Base-by-base conservation (phyloP, 805 yeast species). In the Blastobotrys mokoenaii region DNA sequence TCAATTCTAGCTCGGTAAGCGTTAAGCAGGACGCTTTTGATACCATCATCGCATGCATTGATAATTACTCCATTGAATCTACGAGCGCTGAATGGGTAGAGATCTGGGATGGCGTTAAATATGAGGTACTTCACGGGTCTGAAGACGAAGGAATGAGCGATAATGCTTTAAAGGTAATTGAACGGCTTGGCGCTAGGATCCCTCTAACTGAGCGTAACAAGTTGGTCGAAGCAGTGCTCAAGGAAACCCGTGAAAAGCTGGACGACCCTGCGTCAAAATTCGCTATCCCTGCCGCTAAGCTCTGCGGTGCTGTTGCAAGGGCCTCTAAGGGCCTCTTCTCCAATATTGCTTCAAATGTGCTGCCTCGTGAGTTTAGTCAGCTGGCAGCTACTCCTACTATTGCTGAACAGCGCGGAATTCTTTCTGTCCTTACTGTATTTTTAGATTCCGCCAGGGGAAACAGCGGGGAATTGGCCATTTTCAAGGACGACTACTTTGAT, bases 31-130 rank as follows among this genome's bases (percentile, higher is more conserved):
- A 93, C 58, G 80, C 86, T 0, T 65, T 90, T 32, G 61, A 67
- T 32, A 79, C 95, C 0, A 61, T 93, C 18, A 60, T 69, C 5
- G 64, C 65, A 1, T 81, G 93, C 51, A 64, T 85, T 7, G 62
- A 68, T 11, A 64, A 62, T 4, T 85, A 82, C 57, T 68, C 75
- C 0, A 54, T 63, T 0, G 70, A 68, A 4, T 69, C 77, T 0
- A 61, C 84, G 8, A 65, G 72, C 27, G 71, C 71, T 9, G 73
- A 77, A 58, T 89, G 95, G 89, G 59, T 74, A 6, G 74, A 81
- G 1, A 58, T 90, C 3, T 93, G 96, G 95, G 83, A 84, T 54
- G 85, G 95, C 0, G 66, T 90, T 43, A 90, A 90, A 60, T 88
- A 77, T 60, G 96, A 90, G 62, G 72, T 90, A n/a, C 67, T 90